Evolutionary conservation across 139 green algal species (phyloP), one percentile per base, ranked within the genome.

Genomic region (Closterium sp.): DNA sequence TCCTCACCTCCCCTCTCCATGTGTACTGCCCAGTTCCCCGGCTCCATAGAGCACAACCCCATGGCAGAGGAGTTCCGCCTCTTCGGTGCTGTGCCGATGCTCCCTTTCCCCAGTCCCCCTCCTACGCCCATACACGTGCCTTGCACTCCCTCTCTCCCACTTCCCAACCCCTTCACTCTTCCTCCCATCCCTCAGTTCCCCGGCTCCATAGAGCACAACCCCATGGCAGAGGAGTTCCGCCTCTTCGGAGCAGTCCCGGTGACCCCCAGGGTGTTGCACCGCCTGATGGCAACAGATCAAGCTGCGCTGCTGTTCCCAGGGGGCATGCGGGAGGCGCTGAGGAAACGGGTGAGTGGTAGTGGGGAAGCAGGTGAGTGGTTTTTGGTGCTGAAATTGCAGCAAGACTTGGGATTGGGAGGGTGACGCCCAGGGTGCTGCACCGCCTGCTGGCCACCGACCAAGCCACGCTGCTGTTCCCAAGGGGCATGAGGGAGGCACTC

Each of bases 191-290:
- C n/a, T n/a, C 17, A 79, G 62, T 79, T 79, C 62, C 62, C 62
- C 13, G 17, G 17, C 62, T 27, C 62, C 2, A 79, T 79, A 79
- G 62, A 79, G 62, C 62, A 27, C 62, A 34, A 89, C 31, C 31
- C 86, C 86, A 89, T 31, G 86, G 28, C 22, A 4, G 70, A 95
- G 28, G 94, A 98, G 87, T 95, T 99, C 93, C 95, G 93, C 22
- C 97, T 95, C 10, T 99, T 98, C 94, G 98, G 98, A 6, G 97
- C 97, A 9, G 97, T 99, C 70, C 96, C 96, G 1, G 98, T 99
- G 13, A 96, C 91, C 9, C 95, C 93, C 4, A 94, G 89, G 31
- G 97, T 97, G 92, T 95, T 99, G 89, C 95, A 97, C 94, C 88
- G 91, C 86, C 96, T 99, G 85, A 94, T 99, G 91, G 73, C 90